These are phyloP conservation scores for Annulohypoxylon truncatum DNA, from an alignment of 2,329 filamentous ascomycete species.

Conservation along the genomic window DNA sequence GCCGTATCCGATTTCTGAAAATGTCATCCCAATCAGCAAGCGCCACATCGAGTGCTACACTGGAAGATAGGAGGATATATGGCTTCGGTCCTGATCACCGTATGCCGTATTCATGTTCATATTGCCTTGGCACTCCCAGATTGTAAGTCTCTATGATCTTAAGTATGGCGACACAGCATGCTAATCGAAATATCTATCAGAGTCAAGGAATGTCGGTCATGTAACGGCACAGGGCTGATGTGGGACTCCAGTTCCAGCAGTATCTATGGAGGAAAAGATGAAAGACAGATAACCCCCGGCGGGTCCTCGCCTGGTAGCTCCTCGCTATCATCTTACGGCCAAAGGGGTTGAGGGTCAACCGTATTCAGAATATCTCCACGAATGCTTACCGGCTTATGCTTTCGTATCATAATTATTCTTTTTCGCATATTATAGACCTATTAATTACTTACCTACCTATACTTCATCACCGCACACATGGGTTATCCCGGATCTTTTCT, in stretches of 20 bases:
- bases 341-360: slow-evolving; percentile 7
- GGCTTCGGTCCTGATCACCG: slow-evolving; percentile 31
- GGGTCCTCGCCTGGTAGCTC: slow-evolving; percentile 29
- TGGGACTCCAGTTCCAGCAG: slow-evolving; percentile 25
- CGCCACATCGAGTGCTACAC: slow-evolving; percentile 1
- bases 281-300: slow-evolving; percentile 18
- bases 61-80: slow-evolving; percentile 30
- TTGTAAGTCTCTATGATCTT: slow-evolving; percentile 4
- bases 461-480: too few relatives aligned
- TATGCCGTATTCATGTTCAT: slow-evolving; percentile 33
- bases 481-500: too few relatives aligned
- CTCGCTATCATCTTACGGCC: slow-evolving; percentile 29
- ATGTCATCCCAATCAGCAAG: slow-evolving; percentile 30
- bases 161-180: not conserved
- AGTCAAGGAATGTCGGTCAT: slow-evolving; percentile 29
- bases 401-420: not conserved
- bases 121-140: slow-evolving; percentile 33
- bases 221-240: slow-evolving; percentile 31
- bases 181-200: slow-evolving; percentile 9
- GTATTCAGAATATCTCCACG: not conserved
- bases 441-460: too few relatives aligned
- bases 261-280: slow-evolving; percentile 22
- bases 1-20: not conserved
- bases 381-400: not conserved
- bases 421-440: too few relatives aligned